Evolutionary conservation across 805 yeast genomes (phyloP), one percentile per base, ranked within the genome.

Genomic region (Wickerhamiella shivajii): DNA sequence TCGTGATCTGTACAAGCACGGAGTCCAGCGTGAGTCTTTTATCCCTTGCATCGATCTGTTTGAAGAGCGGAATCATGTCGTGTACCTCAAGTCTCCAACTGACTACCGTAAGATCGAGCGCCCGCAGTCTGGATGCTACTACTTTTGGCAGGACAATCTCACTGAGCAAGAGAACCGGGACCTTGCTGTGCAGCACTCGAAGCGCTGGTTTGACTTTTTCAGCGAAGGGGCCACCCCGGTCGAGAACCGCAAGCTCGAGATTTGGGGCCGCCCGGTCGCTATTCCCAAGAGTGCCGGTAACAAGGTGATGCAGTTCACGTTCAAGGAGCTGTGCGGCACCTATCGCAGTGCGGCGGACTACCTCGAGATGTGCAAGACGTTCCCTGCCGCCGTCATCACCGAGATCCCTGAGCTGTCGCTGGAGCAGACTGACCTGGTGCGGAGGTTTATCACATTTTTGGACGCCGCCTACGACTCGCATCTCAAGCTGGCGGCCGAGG

Each of bases 381-480:
- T 74, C 60, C 68, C 70, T 34, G 69, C 84, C 5, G 77, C 84
- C 43, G 73, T 90, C n/a, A 67, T 90, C 29, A 83, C 96, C 0
- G 97, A 90, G 51, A 84, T 90, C 27, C 98, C 98, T 8, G 74
- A 74, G 41, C 57, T 90, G 48, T 72, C 92, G 14, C 64, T 77
- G 9, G 67, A 76, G 44, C 77, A 71, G 30, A 67, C 94, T 42
- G 96, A 90, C 48, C 67, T 76, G 43, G 81, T 85, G 16, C 67
- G 97, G 49, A 63, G 98, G 46, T 87, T 90, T 51, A 90, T 90
- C 53, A 90, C 94, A 0, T 90, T 90, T 46, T 57, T 90, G 35
- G 98, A 90, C 54, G 96, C 98, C 0, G 92, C 85, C 3, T 90
- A 90, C 53, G 97, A 90, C 54, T 77, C 77, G 35, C 85, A 81